Percentiles rank a stretch among this genome's conserved stretches.
Conservation (phyloP, 2,329 filamentous ascomycete genomes). For the Chaetothyriales sp. region DNA sequence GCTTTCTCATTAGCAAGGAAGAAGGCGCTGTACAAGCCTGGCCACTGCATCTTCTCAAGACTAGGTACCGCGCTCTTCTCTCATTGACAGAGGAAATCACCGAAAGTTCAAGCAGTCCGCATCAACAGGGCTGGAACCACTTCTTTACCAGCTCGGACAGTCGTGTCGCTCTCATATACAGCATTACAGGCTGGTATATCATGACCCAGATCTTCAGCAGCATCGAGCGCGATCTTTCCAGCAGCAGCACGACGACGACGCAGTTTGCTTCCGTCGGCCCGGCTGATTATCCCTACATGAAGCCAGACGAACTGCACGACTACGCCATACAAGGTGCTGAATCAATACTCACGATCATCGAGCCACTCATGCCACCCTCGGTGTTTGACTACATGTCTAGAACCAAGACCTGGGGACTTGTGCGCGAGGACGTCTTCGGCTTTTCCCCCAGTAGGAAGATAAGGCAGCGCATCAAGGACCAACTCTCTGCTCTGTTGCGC, state of each 20-base stretch:
- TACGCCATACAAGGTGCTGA: background rate
- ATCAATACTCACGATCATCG: background rate
- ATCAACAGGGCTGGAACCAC: constrained; percentile 8
- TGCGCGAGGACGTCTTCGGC: too few relatives aligned
- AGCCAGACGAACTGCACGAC: background rate
- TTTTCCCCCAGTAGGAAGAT: background rate
- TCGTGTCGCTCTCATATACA: constrained; percentile 11
- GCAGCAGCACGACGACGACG: background rate
- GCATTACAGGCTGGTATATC: constrained; percentile 10
- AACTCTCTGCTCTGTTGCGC: constrained; percentile 1
- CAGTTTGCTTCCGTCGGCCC: background rate
- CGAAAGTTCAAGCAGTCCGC: background rate
- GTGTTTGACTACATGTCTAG: background rate
- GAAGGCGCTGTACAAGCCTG: background rate
- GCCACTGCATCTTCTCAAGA: background rate
- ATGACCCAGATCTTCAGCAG: constrained; percentile 13
- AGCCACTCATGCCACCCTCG: background rate
- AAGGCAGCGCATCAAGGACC: background rate
- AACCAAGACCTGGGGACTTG: background rate
- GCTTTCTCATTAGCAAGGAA: background rate
- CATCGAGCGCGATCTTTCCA: constrained; percentile 6
- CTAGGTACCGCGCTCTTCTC: background rate
- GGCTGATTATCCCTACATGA: background rate
- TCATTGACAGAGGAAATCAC: background rate
- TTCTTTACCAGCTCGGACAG: constrained; percentile 12